phyloP scores from a whole-genome alignment of 1,284 basidiomycete genomes.

The Austroboletus novae-zelandiae region DNA sequence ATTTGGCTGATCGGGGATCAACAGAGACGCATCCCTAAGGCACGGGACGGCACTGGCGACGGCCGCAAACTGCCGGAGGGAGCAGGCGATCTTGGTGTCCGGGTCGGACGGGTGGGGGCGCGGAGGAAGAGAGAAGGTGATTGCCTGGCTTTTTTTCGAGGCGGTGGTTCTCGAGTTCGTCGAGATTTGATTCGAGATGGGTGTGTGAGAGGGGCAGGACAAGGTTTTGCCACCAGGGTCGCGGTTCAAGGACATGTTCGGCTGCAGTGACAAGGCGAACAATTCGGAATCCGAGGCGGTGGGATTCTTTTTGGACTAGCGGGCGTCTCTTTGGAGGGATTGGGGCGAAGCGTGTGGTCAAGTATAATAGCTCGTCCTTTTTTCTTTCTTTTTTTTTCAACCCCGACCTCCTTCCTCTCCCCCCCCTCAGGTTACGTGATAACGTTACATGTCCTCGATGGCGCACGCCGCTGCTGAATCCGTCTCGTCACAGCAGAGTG shows the following conservation, averaged over 20 bases:
- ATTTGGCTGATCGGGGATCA: constrained; percentile 37
- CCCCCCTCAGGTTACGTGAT: constrained; percentile 36
- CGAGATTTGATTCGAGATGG: constrained; percentile 35
- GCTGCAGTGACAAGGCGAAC: constrained; percentile 52
- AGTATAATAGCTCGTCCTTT: constrained; percentile 35
- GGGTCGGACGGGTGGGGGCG: constrained; percentile 1
- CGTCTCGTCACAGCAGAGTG: constrained; percentile 36
- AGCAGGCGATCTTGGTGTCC: background rate
- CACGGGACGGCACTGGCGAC: constrained; percentile 25
- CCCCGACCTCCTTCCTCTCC: constrained; percentile 31
- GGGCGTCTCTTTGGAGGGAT: constrained; percentile 21
- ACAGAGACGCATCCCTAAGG: constrained; percentile 33
- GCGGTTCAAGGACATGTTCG: constrained; percentile 38
- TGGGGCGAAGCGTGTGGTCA: constrained; percentile 14
- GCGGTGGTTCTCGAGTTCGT: constrained; percentile 21
- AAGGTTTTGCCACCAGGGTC: constrained; percentile 44
- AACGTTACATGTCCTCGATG: constrained; percentile 42
- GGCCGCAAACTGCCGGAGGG: constrained; percentile 29
- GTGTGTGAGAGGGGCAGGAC: constrained; percentile 17
- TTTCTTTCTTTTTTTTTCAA: constrained; percentile 25
- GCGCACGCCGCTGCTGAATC: constrained; percentile 39
- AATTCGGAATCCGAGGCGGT: constrained; percentile 45
- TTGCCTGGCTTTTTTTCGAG: constrained; percentile 9
- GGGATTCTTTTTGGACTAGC: constrained; percentile 26
- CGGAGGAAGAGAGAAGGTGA: constrained; percentile 14